These are phyloP conservation scores for Beauveria sp. DNA, from an alignment of 2,329 filamentous ascomycete species.

Conservation along the genomic window DNA sequence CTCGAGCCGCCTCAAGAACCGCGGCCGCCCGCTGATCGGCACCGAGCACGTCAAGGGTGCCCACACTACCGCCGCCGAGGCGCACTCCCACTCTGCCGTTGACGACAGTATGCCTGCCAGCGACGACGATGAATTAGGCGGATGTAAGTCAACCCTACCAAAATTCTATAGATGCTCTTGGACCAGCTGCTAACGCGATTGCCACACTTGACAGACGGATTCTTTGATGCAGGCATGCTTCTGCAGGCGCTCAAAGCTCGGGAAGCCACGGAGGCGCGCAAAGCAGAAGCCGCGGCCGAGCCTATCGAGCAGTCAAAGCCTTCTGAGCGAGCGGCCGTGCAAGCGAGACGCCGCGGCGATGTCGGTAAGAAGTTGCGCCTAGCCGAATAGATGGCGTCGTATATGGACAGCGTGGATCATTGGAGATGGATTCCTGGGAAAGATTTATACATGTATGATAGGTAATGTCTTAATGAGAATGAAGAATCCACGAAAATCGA, in stretches of 20 bases:
- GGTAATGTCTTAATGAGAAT: not conserved
- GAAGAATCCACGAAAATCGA: not conserved
- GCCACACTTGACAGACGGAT: constrained; percentile 61
- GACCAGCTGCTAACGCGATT: constrained; percentile 22
- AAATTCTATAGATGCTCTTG: not conserved
- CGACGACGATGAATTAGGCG: constrained; percentile 83
- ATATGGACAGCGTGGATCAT: not conserved
- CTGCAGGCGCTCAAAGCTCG: constrained; percentile 77
- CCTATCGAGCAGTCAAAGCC: constrained; percentile 45
- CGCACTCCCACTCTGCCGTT: constrained; percentile 40
- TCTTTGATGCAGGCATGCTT: constrained; percentile 96
- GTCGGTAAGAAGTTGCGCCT: constrained; percentile 64
- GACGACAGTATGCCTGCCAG: constrained; percentile 66
- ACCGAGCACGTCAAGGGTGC: constrained; percentile 37
- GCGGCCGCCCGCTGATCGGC: constrained; percentile 64
- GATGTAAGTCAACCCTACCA: constrained; percentile 59
- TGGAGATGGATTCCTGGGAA: not conserved
- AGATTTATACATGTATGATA: not conserved
- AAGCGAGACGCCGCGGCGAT: constrained; percentile 51
- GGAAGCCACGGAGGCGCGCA: constrained; percentile 25
- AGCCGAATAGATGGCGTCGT: not conserved
- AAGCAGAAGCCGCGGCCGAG: constrained; percentile 39
- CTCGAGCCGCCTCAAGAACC: constrained; percentile 53
- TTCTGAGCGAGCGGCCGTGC: constrained; percentile 52
- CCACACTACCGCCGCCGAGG: constrained; percentile 32